These are phyloP conservation scores for Helotiales sp. DNA, from an alignment of 2,329 filamentous ascomycete genomes.

Conservation along the genomic window DNA sequence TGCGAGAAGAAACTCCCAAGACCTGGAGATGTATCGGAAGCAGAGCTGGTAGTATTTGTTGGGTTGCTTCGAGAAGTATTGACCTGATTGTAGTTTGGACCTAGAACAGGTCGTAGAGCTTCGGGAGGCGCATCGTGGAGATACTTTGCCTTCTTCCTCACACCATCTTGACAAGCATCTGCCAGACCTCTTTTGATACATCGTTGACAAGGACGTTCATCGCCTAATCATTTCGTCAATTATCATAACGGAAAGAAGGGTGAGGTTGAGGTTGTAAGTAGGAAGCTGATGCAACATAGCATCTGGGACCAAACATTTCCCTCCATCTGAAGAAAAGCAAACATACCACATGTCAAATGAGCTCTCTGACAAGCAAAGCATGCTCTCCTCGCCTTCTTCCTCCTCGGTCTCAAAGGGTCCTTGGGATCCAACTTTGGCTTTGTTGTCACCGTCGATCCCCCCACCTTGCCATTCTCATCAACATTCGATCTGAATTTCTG, in stretches of 20 bases:
- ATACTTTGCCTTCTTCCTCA: slow-evolving; percentile 98
- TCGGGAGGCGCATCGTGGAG: slow-evolving; percentile 94
- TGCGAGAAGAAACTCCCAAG: slow-evolving; percentile 42
- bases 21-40: slow-evolving; percentile 40
- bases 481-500: slow-evolving; percentile 40
- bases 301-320: slow-evolving; percentile 19
- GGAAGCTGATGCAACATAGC: slow-evolving; percentile 2
- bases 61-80: slow-evolving; percentile 51
- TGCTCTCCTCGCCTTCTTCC: slow-evolving; percentile 94
- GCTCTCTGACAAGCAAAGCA: slow-evolving; percentile 97
- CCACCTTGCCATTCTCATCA: slow-evolving; percentile 41
- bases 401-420: slow-evolving; percentile 84
- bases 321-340: slow-evolving; percentile 30
- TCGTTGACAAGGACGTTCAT: slow-evolving; percentile 90
- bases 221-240: slow-evolving; percentile 61
- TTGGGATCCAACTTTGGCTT: slow-evolving; percentile 78
- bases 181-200: slow-evolving; percentile 94
- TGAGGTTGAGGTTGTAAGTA: not conserved
- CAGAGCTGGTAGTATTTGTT: slow-evolving; percentile 32
- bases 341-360: slow-evolving; percentile 97
- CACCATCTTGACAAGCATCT: slow-evolving; percentile 91
- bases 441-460: slow-evolving; percentile 49
- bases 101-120: slow-evolving; percentile 84
- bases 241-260: not conserved
- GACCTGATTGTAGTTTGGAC: slow-evolving; percentile 68